Base-by-base conservation (phyloP, 257 asterid species). In the Rubia yunnanensis region DNA sequence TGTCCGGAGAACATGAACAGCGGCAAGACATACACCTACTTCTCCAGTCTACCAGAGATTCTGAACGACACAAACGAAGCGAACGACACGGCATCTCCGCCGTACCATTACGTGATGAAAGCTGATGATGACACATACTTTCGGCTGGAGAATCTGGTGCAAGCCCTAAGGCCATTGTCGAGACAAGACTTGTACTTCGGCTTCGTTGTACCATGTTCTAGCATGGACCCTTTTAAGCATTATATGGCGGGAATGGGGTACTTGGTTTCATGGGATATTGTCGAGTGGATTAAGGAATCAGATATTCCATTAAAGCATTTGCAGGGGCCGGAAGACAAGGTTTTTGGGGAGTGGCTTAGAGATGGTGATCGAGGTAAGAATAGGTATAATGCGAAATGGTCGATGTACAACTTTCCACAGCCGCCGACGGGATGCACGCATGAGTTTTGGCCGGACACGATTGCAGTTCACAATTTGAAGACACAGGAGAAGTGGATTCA, bases 241-340 rank as follows among this genome's bases (percentile, higher is more conserved):
- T 92, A 92, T 79, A 92, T 92, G 98, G 89, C 98, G 20, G 98
- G 98, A 10, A 92, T 92, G 98, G 98, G 98, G 0, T 89, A 88
- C 63, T 67, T 92, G 18, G 84, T 92, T 7, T 86, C 96, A 5
- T 91, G 98, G 98, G 98, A 91, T 49, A 78, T 85, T 2, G 95
- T 78, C 0, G 95, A 89, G 77, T 92, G 98, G 98, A 68, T 92
- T 27, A 82, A 67, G n/a, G 82, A 74, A 0, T 86, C 96, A 8
- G 88, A 92, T 27, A 86, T 92, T 5, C 96, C 98, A 0, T 80
- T 61, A 55, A 80, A 65, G 56, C 80, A 84, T 75, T 70, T 84
- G 11, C 83, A 82, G 64, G 96, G 96, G 0, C 94, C 96, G 0
- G 96, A 89, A 70, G 98, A 92, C 46, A 83, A 69, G 65, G 74